Conservation (phyloP, 352 stramenopile species). For the Phytophthora quininea region DNA sequence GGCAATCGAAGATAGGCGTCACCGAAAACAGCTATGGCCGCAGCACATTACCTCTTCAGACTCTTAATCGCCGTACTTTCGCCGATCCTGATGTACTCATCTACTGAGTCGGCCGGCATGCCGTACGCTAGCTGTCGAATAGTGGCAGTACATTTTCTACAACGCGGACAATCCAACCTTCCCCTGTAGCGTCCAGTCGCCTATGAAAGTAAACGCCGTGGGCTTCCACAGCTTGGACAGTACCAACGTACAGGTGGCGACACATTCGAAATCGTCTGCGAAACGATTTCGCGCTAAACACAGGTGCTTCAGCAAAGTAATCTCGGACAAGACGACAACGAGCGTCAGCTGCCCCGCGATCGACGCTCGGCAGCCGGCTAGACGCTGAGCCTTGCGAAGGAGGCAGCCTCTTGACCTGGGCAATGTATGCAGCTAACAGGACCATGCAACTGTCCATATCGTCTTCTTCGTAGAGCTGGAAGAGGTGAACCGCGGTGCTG, state of each 20-base stretch:
- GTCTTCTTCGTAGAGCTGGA: no score
- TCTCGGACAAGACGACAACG: background rate
- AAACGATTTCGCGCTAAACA: background rate
- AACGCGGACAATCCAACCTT: background rate
- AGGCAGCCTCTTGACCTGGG: no score
- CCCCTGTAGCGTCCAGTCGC: background rate
- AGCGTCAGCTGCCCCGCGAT: background rate
- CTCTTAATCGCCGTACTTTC: background rate
- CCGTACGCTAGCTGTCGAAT: background rate
- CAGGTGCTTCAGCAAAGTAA: background rate
- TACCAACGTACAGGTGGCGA: background rate
- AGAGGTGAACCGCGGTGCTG: no score
- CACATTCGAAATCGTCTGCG: background rate
- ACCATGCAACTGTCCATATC: no score
- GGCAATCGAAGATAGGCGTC: background rate
- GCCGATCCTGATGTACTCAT: background rate
- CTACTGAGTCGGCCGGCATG: background rate
- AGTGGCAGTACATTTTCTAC: background rate
- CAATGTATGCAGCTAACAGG: no score
- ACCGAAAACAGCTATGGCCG: background rate
- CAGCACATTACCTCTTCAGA: background rate
- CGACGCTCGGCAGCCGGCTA: background rate
- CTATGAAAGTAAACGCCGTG: background rate
- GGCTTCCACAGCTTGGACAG: background rate
- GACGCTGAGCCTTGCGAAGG: no score